phyloP scores from a whole-genome alignment of 2,329 filamentous ascomycete genomes.

The Exophiala lecanii-corni region DNA sequence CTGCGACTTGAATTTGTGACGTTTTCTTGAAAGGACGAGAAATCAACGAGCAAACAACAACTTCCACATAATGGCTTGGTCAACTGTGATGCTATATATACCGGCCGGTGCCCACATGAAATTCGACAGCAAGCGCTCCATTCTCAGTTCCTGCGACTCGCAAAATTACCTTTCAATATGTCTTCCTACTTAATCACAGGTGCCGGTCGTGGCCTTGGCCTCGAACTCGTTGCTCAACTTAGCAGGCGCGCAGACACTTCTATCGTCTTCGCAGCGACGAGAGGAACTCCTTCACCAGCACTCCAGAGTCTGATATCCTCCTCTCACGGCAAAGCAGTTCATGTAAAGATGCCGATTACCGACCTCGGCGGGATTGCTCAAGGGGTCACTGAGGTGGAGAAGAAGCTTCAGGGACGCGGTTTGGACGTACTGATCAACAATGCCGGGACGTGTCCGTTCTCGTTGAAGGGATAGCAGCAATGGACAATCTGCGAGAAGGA shows the following conservation, averaged over 20 bases:
- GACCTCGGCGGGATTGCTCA: slow-evolving; percentile 32
- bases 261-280: slow-evolving; percentile 40
- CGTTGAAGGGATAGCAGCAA: slow-evolving; percentile 21
- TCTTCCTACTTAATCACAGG: slow-evolving; percentile 37
- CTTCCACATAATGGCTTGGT: too few species aligned
- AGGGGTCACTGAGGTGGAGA: slow-evolving; percentile 34
- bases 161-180: too few species aligned
- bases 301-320: slow-evolving; percentile 34
- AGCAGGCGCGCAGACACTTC: slow-evolving; percentile 29
- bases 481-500: slow-evolving; percentile 35
- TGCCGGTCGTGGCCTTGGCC: slow-evolving; percentile 35
- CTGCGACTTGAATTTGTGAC: too few species aligned
- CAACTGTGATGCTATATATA: too few species aligned
- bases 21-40: too few species aligned
- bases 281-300: slow-evolving; percentile 28
- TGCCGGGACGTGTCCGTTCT: slow-evolving; percentile 33
- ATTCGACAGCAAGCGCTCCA: too few species aligned
- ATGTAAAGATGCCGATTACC: slow-evolving; percentile 38
- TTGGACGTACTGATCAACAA: slow-evolving; percentile 48
- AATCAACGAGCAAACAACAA: too few species aligned
- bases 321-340: slow-evolving; percentile 34
- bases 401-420: slow-evolving; percentile 33
- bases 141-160: too few species aligned
- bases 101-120: too few species aligned
- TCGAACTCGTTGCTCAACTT: slow-evolving; percentile 32